Conservation (phyloP, 805 yeast genomes). For the Ogataea neopini region DNA sequence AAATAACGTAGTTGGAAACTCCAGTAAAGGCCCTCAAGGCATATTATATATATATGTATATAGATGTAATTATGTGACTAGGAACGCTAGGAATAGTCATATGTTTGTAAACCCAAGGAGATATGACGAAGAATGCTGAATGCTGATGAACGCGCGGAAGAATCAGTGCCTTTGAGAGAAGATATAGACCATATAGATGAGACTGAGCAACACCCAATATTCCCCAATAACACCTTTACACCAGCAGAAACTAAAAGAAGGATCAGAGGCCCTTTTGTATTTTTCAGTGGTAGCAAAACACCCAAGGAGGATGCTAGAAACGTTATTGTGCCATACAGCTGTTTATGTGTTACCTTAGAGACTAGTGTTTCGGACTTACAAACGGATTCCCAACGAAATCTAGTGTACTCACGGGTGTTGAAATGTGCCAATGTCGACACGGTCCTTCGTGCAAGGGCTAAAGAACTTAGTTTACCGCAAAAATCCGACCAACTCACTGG, state of each 20-base stretch:
- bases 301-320: conserved; percentile 5
- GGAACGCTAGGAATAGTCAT: background rate
- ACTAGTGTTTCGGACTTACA: conserved; percentile 11
- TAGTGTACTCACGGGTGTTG: conserved; percentile 13
- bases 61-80: background rate
- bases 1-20: background rate
- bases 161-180: background rate
- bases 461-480: background rate
- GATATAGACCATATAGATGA: background rate
- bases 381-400: conserved; percentile 1
- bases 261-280: background rate
- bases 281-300: background rate
- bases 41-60: background rate
- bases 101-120: background rate
- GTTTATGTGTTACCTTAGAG: background rate
- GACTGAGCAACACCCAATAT: too few relatives aligned
- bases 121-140: background rate
- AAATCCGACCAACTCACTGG: background rate
- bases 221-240: background rate
- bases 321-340: conserved; percentile 9
- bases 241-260: background rate
- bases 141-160: background rate
- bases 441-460: background rate
- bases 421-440: conserved; percentile 6
- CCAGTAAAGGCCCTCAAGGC: background rate